These are phyloP conservation scores for Endoconidiophora polonica DNA, from an alignment of 2,329 filamentous ascomycete genomes.

Conservation along the genomic window DNA sequence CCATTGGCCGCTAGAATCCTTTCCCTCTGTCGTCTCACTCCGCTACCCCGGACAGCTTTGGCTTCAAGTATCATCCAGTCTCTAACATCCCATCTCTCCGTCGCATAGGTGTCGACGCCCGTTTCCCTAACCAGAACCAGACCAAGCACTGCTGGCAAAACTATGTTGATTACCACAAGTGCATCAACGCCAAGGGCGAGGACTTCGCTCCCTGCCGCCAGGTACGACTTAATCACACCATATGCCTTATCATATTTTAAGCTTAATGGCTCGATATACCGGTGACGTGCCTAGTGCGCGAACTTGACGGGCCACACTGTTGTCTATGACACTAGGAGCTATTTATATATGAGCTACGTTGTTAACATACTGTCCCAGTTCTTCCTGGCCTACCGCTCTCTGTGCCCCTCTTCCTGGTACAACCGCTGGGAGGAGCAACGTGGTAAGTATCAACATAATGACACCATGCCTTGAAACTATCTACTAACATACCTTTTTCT, in stretches of 20 bases:
- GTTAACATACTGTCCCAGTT: constrained; percentile 47
- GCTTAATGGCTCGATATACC: background rate
- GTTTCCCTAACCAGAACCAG: constrained; percentile 97
- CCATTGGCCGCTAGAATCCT: background rate
- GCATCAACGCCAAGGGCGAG: constrained; percentile 94
- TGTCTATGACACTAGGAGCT: background rate
- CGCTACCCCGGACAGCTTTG: background rate
- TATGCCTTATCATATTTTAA: background rate
- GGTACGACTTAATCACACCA: constrained; percentile 34
- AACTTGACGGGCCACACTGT: background rate
- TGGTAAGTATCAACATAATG: constrained; percentile 39
- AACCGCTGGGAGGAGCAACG: constrained; percentile 94
- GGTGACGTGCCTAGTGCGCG: background rate
- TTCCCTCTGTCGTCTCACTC: background rate
- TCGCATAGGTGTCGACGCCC: constrained; percentile 77
- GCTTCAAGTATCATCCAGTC: background rate
- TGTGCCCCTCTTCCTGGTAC: constrained; percentile 92
- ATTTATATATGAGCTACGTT: background rate
- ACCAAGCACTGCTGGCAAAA: constrained; percentile 99
- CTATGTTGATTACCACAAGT: constrained; percentile 99
- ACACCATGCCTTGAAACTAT: background rate
- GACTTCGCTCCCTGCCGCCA: constrained; percentile 94
- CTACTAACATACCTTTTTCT: constrained; percentile 17
- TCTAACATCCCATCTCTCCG: constrained; percentile 6
- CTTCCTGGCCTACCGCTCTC: constrained; percentile 86